Percentiles rank a stretch among this genome's conserved stretches.
These are phyloP conservation scores for Magnolia officinalis DNA, from an alignment of 164 flowering plant species.

Conservation along the genomic window DNA sequence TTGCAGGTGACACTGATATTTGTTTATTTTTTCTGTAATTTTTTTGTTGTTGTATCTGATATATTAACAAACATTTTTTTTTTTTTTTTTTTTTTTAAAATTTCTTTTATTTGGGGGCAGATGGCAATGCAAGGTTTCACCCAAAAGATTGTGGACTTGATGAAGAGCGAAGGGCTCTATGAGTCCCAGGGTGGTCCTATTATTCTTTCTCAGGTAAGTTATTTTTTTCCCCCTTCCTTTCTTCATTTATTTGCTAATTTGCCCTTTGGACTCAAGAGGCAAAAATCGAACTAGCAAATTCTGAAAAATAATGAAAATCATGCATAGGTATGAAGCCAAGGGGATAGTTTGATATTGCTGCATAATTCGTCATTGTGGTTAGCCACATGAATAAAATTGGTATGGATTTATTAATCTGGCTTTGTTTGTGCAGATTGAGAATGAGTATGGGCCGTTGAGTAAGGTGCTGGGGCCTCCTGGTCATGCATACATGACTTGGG, in stretches of 20 bases:
- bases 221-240: too few relatives aligned
- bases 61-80: neutral
- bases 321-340: too few relatives aligned
- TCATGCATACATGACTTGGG: slow-evolving; percentile 58
- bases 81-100: neutral
- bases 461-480: slow-evolving; percentile 55
- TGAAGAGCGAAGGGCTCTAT: slow-evolving; percentile 61
- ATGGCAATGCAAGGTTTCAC: slow-evolving; percentile 77
- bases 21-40: too few relatives aligned
- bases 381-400: neutral
- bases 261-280: neutral
- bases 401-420: neutral
- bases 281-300: neutral
- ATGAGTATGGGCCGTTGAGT: slow-evolving; percentile 52
- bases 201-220: slow-evolving; percentile 61
- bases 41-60: neutral
- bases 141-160: slow-evolving; percentile 59
- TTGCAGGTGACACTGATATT: neutral
- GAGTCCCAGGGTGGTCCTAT: slow-evolving; percentile 84
- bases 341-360: too few relatives aligned
- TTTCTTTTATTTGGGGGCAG: slow-evolving; percentile 24
- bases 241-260: neutral
- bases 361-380: too few relatives aligned
- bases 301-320: neutral
- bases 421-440: slow-evolving; percentile 51